A percentile compares a stretch with the other conserved stretches of the same genome.
Conservation (phyloP, 2,329 filamentous ascomycete genomes). For the Nemania sp. region DNA sequence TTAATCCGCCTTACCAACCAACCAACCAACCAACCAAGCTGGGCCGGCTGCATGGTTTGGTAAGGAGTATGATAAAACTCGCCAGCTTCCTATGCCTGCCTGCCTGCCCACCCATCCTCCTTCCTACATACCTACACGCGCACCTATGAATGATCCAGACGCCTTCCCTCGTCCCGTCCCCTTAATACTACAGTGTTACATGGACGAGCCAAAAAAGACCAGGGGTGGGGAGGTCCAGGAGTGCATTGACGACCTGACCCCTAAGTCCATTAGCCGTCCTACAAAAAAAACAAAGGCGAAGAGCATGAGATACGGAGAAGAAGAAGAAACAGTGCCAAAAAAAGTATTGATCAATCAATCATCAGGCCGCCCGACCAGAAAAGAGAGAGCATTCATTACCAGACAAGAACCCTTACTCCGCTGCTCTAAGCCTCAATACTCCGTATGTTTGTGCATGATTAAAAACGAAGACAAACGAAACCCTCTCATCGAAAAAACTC, state of each 20-base stretch:
- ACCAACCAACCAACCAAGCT: too few species aligned
- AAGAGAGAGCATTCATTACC: not conserved
- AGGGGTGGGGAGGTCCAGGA: not conserved
- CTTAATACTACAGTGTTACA: constrained; percentile 32
- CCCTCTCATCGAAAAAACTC: constrained; percentile 11
- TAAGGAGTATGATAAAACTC: too few species aligned
- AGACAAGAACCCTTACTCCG: constrained; percentile 12
- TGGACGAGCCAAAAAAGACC: not conserved
- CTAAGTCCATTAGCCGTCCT: not conserved
- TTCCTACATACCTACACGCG: not conserved
- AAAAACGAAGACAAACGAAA: constrained; percentile 11
- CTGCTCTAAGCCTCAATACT: constrained; percentile 15
- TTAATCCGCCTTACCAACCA: too few species aligned
- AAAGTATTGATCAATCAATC: too few species aligned
- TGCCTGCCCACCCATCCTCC: not conserved
- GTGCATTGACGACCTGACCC: not conserved
- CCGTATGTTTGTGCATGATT: constrained; percentile 1
- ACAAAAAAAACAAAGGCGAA: not conserved
- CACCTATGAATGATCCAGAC: constrained; percentile 13
- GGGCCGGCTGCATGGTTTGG: too few species aligned
- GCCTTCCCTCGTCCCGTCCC: constrained; percentile 12
- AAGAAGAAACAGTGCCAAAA: not conserved
- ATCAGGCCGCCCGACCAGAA: not conserved
- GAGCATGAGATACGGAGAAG: not conserved
- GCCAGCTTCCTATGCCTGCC: too few species aligned